These are phyloP conservation scores for Exophiala xenobiotica DNA, from an alignment of 2,329 filamentous ascomycete genomes.

Conservation along the genomic window DNA sequence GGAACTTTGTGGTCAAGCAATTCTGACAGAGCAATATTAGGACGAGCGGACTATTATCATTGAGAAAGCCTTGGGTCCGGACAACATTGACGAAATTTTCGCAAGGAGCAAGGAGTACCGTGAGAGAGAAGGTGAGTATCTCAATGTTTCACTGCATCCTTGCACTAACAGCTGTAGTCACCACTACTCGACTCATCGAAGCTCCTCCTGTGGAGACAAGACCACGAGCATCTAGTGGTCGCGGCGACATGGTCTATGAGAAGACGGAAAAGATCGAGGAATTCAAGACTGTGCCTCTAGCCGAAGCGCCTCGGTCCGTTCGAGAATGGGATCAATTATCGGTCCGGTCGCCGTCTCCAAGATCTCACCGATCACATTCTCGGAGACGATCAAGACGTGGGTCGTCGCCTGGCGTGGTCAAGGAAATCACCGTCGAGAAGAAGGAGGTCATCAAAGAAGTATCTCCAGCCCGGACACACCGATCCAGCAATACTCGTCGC, in stretches of 20 bases:
- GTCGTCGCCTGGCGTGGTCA: constrained; percentile 26
- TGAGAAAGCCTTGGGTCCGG: constrained; percentile 78
- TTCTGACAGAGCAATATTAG: constrained; percentile 50
- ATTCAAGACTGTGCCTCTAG: constrained; percentile 27
- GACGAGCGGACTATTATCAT: constrained; percentile 73
- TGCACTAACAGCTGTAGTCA: constrained; percentile 19
- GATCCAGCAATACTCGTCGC: constrained; percentile 32
- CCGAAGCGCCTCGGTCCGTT: constrained; percentile 35
- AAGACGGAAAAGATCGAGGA: constrained; percentile 23
- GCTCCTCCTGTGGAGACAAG: constrained; percentile 24
- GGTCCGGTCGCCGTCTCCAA: constrained; percentile 28
- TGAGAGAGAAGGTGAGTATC: constrained; percentile 28
- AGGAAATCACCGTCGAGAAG: constrained; percentile 29
- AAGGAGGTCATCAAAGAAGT: constrained; percentile 25
- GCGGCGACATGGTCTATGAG: constrained; percentile 28
- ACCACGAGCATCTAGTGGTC: constrained; percentile 42
- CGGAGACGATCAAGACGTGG: constrained; percentile 24
- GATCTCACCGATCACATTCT: constrained; percentile 35
- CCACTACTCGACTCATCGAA: constrained; percentile 35
- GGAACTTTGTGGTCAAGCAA: background rate
- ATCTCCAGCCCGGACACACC: constrained; percentile 27
- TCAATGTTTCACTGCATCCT: constrained; percentile 5
- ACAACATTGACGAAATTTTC: constrained; percentile 88
- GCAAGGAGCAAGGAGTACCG: constrained; percentile 75
- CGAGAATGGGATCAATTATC: constrained; percentile 35